Evolutionary conservation across 768 basidiomycete species (phyloP), one percentile per base, ranked within the genome.

Genomic region (Tulasnella sp.): DNA sequence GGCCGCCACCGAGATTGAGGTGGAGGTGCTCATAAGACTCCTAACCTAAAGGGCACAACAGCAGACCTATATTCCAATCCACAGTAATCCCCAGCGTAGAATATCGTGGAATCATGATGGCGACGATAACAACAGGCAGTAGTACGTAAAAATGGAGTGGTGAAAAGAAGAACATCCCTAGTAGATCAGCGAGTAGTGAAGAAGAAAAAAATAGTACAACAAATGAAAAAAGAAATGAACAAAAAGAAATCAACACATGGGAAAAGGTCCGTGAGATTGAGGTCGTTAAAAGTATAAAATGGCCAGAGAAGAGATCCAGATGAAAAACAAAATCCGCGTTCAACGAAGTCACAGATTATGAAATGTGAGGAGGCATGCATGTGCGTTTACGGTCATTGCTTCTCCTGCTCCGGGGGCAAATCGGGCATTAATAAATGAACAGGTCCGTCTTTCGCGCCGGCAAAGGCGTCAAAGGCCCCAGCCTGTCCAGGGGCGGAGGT

Each of bases 371-470:
- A n/a, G n/a, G n/a, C n/a, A n/a, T n/a, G n/a, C n/a, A n/a, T n/a
- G n/a, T n/a, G n/a, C n/a, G n/a, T n/a, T n/a, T n/a, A n/a, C n/a
- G n/a, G n/a, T 31, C 4, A n/a, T 31, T 15, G 29, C 58, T 34
- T 31, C 2, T 1, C 58, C 7, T 70, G 40, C 29, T 3, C 19
- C 4, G 71, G 71, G 22, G 72, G 72, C 72, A 73, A 9, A 36
- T 73, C 72, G 11, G 72, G 72, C 72, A 73, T 29, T 22, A 73
- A 34, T 1, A 49, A 2, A 52, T 73, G 72, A 22, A 73, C 72
- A 42, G 72, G 72, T 7, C 72, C 72, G n/a, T 73, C 72, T 15
- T 73, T 73, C 17, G 72, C 72, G 29, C 72, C 72, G 0, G 40
- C 40, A 52, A 73, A 73, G n/a, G 52, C 38, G 36, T 54, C 45